Evolutionary conservation across 78 protist species (phyloP).

Genomic region (Polysphondylium violaceum): DNA sequence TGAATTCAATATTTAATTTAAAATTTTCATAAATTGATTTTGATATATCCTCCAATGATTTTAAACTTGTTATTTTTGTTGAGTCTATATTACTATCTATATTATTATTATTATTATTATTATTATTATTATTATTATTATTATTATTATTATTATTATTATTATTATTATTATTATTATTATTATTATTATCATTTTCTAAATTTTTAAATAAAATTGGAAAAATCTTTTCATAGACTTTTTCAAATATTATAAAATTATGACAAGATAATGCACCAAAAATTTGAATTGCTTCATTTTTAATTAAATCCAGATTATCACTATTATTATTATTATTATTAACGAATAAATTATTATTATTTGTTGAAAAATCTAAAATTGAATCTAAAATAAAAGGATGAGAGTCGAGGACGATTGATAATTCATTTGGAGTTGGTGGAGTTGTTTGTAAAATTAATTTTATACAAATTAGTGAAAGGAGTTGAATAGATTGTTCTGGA

Average conservation of each 20-base stretch:
- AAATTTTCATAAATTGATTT: constrained; percentile 42
- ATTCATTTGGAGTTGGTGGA: constrained; percentile 35
- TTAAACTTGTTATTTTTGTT: constrained; percentile 20
- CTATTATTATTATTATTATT: background rate
- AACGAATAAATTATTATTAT: background rate
- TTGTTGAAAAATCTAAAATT: background rate
- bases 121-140: constrained; percentile 13
- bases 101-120: background rate
- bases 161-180: constrained; percentile 6
- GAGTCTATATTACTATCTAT: too few species aligned
- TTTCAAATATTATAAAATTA: constrained; percentile 21
- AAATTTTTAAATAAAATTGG: too few species aligned
- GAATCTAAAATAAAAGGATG: background rate
- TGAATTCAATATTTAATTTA: background rate
- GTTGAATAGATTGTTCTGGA: constrained; percentile 16
- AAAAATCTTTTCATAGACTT: background rate
- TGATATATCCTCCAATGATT: constrained; percentile 63
- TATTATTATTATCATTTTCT: too few species aligned
- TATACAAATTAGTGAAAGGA: background rate
- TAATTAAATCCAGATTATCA: background rate
- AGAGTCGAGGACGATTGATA: background rate
- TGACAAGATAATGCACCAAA: constrained; percentile 41
- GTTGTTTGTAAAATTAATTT: constrained; percentile 1
- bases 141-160: constrained; percentile 8
- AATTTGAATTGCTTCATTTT: constrained; percentile 31